A percentile compares a stretch with the other conserved stretches of the same genome.
phyloP scores from a whole-genome alignment of 345 rosid species.

The Garcia nutans region DNA sequence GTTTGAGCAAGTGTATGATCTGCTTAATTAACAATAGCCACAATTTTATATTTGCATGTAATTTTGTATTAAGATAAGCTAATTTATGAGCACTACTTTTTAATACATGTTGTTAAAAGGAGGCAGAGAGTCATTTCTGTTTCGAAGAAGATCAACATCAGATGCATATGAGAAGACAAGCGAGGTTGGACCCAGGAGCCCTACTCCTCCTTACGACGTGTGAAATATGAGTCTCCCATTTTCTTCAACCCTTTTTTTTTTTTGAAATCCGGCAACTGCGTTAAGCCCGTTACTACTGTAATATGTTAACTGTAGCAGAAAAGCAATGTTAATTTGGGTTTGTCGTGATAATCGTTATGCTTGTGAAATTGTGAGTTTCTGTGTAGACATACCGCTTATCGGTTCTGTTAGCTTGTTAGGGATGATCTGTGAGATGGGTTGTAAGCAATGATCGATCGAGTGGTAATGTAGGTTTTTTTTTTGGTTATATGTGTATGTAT shows the following conservation, averaged over 20 bases:
- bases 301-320: neutral
- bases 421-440: neutral
- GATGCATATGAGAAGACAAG: conserved; percentile 68
- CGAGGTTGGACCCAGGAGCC: conserved; percentile 64
- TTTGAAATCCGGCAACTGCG: neutral
- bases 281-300: no score
- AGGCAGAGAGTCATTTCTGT: conserved; percentile 73
- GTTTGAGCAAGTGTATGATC: no score
- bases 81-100: neutral
- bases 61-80: no score
- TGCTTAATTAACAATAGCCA: no score
- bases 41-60: no score
- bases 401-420: neutral
- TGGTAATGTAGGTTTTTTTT: neutral
- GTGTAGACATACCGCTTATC: neutral
- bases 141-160: conserved; percentile 73
- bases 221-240: conserved; percentile 43
- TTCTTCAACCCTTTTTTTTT: no score
- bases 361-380: neutral
- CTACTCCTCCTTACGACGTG: conserved; percentile 79
- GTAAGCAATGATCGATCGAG: neutral
- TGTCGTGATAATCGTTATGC: neutral
- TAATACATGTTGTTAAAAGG: conserved; percentile 33
- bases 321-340: neutral
- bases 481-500: no score